A percentile compares a stretch with the other conserved stretches of the same genome.
Conservation (phyloP, 139 green algal genomes). For the Tetradesmus lagerheimii region DNA sequence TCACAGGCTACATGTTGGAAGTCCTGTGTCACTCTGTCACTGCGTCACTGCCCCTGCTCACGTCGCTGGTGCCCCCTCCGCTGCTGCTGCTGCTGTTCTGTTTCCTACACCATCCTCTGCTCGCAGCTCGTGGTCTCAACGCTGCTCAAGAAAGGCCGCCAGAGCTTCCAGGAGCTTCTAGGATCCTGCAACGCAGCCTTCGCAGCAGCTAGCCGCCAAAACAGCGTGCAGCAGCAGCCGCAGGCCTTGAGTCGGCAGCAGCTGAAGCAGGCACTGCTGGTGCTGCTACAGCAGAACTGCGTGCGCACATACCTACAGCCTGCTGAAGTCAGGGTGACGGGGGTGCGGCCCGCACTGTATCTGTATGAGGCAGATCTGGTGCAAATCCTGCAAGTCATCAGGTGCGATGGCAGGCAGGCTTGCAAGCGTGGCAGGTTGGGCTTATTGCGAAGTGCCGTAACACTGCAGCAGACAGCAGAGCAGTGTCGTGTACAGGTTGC, state of each 20-base stretch:
- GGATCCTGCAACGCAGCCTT: neutral
- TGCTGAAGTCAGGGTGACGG: conserved; percentile 55
- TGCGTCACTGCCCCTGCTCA: too few relatives aligned
- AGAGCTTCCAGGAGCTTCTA: conserved; percentile 2
- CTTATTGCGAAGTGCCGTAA: neutral
- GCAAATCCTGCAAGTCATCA: conserved; percentile 73
- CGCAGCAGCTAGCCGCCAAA: neutral
- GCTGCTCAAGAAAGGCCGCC: neutral
- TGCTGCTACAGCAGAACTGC: conserved; percentile 84
- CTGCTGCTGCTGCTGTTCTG: neutral
- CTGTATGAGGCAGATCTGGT: conserved; percentile 69
- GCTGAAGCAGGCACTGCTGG: conserved; percentile 67
- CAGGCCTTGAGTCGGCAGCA: neutral
- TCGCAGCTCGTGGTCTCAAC: neutral
- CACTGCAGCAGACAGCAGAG: too few relatives aligned
- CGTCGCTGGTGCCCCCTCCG: too few relatives aligned
- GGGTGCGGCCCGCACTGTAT: conserved; percentile 49
- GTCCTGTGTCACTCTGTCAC: neutral
- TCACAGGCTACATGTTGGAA: neutral
- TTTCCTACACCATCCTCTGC: neutral
- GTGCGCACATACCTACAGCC: conserved; percentile 62
- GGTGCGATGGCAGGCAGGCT: conserved; percentile 41
- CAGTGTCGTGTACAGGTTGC: too few relatives aligned
- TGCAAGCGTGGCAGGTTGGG: neutral
- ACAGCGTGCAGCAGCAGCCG: neutral